phyloP scores from a whole-genome alignment of 2,329 filamentous ascomycete genomes.

The Microdochium bolleyi region DNA sequence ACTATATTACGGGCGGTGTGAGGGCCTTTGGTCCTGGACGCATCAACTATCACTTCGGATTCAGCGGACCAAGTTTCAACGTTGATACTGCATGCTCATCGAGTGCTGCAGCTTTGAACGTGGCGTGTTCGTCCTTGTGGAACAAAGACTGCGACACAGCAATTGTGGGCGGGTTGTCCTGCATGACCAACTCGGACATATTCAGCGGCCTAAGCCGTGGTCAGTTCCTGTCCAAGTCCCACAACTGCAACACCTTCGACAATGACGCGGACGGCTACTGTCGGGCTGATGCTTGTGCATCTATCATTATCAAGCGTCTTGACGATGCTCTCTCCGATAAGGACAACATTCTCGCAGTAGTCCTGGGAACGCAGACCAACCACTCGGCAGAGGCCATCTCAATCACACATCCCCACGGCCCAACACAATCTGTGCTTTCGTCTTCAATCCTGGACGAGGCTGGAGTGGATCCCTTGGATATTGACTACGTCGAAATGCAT shows the following conservation, averaged over 20 bases:
- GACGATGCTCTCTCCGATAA: slow-evolving; percentile 71
- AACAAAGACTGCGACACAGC: slow-evolving; percentile 74
- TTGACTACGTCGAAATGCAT: slow-evolving; percentile 85
- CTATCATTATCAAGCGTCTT: slow-evolving; percentile 70
- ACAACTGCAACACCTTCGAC: slow-evolving; percentile 74
- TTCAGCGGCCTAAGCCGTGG: slow-evolving; percentile 69
- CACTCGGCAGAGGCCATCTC: slow-evolving; percentile 75
- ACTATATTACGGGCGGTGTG: slow-evolving; percentile 41
- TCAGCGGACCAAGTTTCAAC: slow-evolving; percentile 26
- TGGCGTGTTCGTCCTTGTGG: slow-evolving; percentile 62
- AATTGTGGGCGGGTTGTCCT: slow-evolving; percentile 69
- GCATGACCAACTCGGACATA: slow-evolving; percentile 75
- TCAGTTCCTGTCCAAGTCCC: slow-evolving; percentile 70
- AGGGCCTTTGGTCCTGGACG: slow-evolving; percentile 44
- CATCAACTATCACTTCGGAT: slow-evolving; percentile 35
- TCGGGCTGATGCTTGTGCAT: slow-evolving; percentile 67
- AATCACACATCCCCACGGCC: slow-evolving; percentile 76
- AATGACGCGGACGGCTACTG: slow-evolving; percentile 77
- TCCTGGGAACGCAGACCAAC: slow-evolving; percentile 69
- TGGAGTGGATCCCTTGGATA: slow-evolving; percentile 65
- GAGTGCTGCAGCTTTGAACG: slow-evolving; percentile 26
- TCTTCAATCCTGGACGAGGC: slow-evolving; percentile 63
- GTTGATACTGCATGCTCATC: slow-evolving; percentile 33
- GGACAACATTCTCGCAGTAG: slow-evolving; percentile 69
- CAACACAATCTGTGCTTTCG: slow-evolving; percentile 66